Conservation (phyloP, 495 filamentous ascomycete species). For the Lasiosphaeria ovina region DNA sequence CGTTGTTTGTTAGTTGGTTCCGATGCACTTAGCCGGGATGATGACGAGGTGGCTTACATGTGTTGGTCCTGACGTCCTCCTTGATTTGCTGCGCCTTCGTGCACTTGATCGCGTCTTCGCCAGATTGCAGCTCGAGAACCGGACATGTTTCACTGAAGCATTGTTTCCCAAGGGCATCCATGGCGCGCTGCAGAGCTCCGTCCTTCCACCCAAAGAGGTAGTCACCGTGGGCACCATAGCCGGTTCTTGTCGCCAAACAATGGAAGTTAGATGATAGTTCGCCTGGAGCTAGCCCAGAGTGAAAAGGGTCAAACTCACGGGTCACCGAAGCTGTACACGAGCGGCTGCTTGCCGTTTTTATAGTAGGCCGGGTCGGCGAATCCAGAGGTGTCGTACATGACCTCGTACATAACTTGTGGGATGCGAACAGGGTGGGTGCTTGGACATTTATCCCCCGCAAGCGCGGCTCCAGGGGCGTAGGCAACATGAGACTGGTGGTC, state of each 20-base stretch:
- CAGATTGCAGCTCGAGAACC: conserved; percentile 37
- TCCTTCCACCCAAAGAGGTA: conserved; percentile 37
- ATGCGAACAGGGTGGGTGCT: conserved; percentile 45
- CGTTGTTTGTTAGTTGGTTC: background rate
- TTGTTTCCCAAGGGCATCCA: conserved; percentile 29
- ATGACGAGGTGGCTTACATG: background rate
- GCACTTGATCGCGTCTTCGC: conserved; percentile 40
- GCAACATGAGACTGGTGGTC: conserved; percentile 54
- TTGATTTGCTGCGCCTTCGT: conserved; percentile 30
- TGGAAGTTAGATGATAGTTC: background rate
- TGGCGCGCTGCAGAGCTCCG: conserved; percentile 40
- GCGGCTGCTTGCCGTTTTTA: conserved; percentile 42
- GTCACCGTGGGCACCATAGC: conserved; percentile 20
- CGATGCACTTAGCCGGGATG: background rate
- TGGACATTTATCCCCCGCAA: conserved; percentile 41
- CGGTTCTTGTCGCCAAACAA: conserved; percentile 2
- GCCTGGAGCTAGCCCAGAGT: too few species aligned
- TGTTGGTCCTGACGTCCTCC: conserved; percentile 1
- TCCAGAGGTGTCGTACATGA: conserved; percentile 47
- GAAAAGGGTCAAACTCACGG: background rate
- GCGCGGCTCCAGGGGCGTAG: conserved; percentile 38
- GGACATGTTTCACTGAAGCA: conserved; percentile 45
- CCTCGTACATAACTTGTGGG: conserved; percentile 50
- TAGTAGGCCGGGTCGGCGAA: conserved; percentile 42
- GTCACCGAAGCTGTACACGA: conserved; percentile 29